Conservation (phyloP, 2,329 filamentous ascomycete species). For the Cordyceps tenuipes region DNA sequence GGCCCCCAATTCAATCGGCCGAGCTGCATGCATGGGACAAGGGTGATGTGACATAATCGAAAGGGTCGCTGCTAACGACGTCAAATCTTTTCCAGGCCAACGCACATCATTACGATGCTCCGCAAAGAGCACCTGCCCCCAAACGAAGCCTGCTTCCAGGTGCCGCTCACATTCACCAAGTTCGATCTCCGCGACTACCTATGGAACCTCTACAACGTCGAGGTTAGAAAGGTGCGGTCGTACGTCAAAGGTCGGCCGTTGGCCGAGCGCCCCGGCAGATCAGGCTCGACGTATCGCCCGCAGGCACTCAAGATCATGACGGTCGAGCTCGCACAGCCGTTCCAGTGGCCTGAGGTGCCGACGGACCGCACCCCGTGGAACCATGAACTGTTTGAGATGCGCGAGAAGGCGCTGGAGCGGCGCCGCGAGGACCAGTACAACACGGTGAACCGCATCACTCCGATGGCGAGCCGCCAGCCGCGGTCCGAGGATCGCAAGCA, state of each 20-base stretch:
- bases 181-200: constrained; percentile 95
- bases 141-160: constrained; percentile 79
- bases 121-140: constrained; percentile 63
- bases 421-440: constrained; percentile 27
- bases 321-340: constrained; percentile 77
- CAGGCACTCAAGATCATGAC: constrained; percentile 84
- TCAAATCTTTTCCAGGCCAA: constrained; percentile 50
- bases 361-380: constrained; percentile 56
- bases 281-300: constrained; percentile 59
- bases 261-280: constrained; percentile 41
- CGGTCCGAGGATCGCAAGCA: constrained; percentile 33
- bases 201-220: constrained; percentile 73
- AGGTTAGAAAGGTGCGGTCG: constrained; percentile 64
- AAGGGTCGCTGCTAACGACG: neutral
- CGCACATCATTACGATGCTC: constrained; percentile 72
- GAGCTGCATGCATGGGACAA: too few species aligned
- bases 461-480: constrained; percentile 33
- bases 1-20: constrained; percentile 18
- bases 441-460: constrained; percentile 26
- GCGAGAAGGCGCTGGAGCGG: constrained; percentile 38
- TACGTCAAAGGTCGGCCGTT: constrained; percentile 59
- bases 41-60: neutral
- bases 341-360: constrained; percentile 74
- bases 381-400: constrained; percentile 47
- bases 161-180: constrained; percentile 89